These are phyloP conservation scores for Tuber aestivum DNA, from an alignment of 495 filamentous ascomycete genomes.

Conservation along the genomic window DNA sequence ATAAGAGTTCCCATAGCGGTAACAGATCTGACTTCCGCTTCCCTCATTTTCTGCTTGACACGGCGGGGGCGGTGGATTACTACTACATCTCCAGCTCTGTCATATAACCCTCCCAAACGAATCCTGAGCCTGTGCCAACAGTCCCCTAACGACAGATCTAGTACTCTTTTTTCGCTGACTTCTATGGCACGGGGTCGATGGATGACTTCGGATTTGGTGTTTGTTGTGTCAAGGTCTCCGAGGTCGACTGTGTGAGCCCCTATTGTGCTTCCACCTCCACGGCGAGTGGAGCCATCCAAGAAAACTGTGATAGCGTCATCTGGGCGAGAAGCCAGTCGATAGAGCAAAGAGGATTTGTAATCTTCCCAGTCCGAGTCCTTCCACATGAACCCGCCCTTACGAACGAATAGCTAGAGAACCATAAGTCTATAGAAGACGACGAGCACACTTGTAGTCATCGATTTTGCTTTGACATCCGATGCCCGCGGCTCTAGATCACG, in stretches of 20 bases:
- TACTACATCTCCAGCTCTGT: conserved; percentile 29
- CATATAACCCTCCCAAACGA: conserved; percentile 24
- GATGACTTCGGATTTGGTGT: conserved; percentile 32
- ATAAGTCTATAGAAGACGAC: conserved; percentile 76
- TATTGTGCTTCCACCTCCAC: conserved; percentile 28
- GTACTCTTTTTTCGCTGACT: conserved; percentile 17
- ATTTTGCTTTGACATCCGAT: conserved; percentile 30
- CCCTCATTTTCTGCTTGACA: conserved; percentile 28
- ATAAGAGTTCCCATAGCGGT: conserved; percentile 12
- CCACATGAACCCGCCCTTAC: conserved; percentile 91
- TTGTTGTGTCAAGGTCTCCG: conserved; percentile 40
- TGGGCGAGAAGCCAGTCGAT: conserved; percentile 49
- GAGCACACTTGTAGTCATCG: conserved; percentile 56
- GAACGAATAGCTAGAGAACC: conserved; percentile 96
- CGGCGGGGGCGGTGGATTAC: conserved; percentile 19
- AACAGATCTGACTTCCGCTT: conserved; percentile 12
- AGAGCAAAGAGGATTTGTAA: conserved; percentile 93
- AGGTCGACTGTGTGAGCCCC: conserved; percentile 41
- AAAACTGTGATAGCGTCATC: conserved; percentile 43
- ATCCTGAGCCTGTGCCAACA: conserved; percentile 22
- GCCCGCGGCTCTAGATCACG: conserved; percentile 20
- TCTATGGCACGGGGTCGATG: conserved; percentile 32
- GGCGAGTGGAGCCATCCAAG: conserved; percentile 38
- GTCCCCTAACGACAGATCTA: conserved; percentile 27
- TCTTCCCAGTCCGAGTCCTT: conserved; percentile 87